Base-by-base conservation (phyloP, 1,139 yeast species). In the Zygosaccharomyces sapae region DNA sequence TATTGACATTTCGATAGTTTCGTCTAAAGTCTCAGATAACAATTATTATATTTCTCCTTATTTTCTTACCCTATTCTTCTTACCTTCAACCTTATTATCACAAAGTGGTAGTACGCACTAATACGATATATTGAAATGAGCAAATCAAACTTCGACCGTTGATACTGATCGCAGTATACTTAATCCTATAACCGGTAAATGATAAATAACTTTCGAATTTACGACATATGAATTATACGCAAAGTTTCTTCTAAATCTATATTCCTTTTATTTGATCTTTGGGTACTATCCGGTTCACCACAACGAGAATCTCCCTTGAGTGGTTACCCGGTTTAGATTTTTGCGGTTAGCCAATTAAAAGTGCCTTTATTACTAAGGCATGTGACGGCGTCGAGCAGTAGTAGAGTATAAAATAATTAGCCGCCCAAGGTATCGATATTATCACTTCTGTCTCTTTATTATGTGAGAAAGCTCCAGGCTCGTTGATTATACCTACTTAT, bases 1-100 rank as follows among this genome's bases (percentile, higher is more conserved):
- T 30, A 68, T 50, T n/a, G 69, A 63, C 71, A 68, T 68, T 7
- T 31, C 24, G 31, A 16, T 16, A 16, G 16, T 16, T 16, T 16
- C 16, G 16, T 16, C 16, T 16, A 31, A 25, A 19, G 9, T 12
- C n/a, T 27, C 18, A 36, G 7, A 18, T 36, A 10, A 20, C 40
- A 4, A 39, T 16, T 18, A 31, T 12, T 19, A 5, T 16, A 30
- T 39, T 30, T 22, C 31, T 31, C 27, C 16, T 16, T 16, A 16
- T 30, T 30, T 30, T 30, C 13, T 30, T 30, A 30, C 13, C 13
- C 13, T 30, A 16, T 27, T 27, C 9, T 12, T 27, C n/a, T 27
- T 27, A 27, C n/a, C 31, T 27, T 7, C 31, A 5, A 10, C n/a
- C 31, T 27, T 10, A 10, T 12, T 27, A 27, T 27, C 31, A 27